A percentile compares a stretch with the other conserved stretches of the same genome.
Evolutionary conservation across 805 yeast species (phyloP).

Genomic region (Ogataea thermomethanolica): DNA sequence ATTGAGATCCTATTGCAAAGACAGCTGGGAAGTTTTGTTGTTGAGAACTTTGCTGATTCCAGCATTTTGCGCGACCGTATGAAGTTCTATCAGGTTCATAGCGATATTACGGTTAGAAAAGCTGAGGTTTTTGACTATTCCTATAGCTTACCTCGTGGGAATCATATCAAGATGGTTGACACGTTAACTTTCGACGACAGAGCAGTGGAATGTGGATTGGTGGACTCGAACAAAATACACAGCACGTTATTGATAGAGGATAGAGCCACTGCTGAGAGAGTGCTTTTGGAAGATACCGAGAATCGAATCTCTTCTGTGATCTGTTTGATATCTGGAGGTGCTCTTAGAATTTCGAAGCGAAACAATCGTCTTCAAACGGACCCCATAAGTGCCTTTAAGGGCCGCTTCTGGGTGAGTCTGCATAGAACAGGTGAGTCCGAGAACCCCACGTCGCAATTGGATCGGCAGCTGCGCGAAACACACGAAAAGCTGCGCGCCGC

Average conservation of each 20-base stretch:
- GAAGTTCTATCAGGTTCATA: slow-evolving; percentile 30
- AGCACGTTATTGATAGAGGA: slow-evolving; percentile 50
- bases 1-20: slow-evolving; percentile 53
- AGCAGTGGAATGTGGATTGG: slow-evolving; percentile 54
- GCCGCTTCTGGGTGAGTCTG: slow-evolving; percentile 18
- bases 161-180: slow-evolving; percentile 53
- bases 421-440: slow-evolving; percentile 26
- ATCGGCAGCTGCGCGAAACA: slow-evolving; percentile 16
- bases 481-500: slow-evolving; percentile 5
- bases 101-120: slow-evolving; percentile 47
- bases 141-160: slow-evolving; percentile 39
- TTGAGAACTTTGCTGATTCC: slow-evolving; percentile 60
- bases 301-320: slow-evolving; percentile 25
- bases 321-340: slow-evolving; percentile 25
- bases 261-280: slow-evolving; percentile 47
- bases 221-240: slow-evolving; percentile 63
- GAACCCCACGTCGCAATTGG: slow-evolving; percentile 17
- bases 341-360: slow-evolving; percentile 26
- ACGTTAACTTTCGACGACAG: slow-evolving; percentile 53
- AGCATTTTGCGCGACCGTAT: slow-evolving; percentile 36
- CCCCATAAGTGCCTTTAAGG: slow-evolving; percentile 22
- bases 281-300: slow-evolving; percentile 33
- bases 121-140: slow-evolving; percentile 57
- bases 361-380: slow-evolving; percentile 30
- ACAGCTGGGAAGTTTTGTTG: slow-evolving; percentile 62